phyloP scores from a whole-genome alignment of 768 basidiomycete genomes.

The Termitomyces eurrhizus region DNA sequence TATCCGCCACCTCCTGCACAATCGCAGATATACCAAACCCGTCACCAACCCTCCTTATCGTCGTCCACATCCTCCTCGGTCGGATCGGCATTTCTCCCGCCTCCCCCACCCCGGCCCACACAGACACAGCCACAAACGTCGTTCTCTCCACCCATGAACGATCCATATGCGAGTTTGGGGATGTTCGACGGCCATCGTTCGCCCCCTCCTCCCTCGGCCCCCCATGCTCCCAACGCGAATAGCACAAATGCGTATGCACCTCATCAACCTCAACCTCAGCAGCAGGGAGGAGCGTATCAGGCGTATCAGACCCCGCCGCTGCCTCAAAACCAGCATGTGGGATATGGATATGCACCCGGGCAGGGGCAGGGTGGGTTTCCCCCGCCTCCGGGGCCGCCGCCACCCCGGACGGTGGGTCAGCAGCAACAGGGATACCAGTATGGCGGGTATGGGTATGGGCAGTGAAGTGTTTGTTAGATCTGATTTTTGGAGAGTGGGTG shows the following conservation, averaged over 20 bases:
- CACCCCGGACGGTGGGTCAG: not conserved
- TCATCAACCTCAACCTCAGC: conserved; percentile 14
- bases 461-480: not conserved
- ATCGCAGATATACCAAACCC: not conserved
- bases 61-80: conserved; percentile 13
- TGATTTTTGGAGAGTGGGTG: too few relatives aligned
- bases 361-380: not conserved
- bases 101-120: conserved; percentile 16
- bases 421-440: not conserved
- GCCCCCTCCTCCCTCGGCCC: not conserved
- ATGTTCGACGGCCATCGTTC: conserved; percentile 24
- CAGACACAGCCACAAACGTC: conserved; percentile 16
- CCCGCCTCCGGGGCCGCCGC: not conserved
- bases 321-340: not conserved
- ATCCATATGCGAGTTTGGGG: conserved; percentile 35
- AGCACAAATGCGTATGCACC: not conserved
- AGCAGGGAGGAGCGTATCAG: not conserved
- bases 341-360: not conserved
- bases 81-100: not conserved
- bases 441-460: not conserved
- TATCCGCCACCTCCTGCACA: not conserved
- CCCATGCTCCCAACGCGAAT: not conserved
- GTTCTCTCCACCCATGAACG: conserved; percentile 11
- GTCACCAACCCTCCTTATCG: conserved; percentile 19
- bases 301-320: not conserved